phyloP scores from a whole-genome alignment of 768 basidiomycete species.

The Lactifluus piperatus region DNA sequence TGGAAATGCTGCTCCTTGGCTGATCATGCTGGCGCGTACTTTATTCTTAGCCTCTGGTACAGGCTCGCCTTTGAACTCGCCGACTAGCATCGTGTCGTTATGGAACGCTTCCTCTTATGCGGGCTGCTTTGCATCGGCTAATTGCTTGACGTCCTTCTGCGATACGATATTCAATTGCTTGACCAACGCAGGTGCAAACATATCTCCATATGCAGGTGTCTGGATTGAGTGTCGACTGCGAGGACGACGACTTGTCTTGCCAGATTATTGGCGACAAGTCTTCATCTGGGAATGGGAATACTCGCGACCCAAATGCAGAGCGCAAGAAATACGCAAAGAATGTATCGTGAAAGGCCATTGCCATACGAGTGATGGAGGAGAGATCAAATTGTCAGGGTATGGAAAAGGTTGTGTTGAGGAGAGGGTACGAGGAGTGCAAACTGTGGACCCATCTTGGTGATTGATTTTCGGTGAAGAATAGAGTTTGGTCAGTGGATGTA shows the following conservation, averaged over 20 bases:
- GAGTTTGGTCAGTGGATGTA: too few relatives aligned
- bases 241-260: conserved; percentile 8
- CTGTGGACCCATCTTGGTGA: too few relatives aligned
- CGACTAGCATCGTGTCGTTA: conserved; percentile 82
- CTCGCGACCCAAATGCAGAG: conserved; percentile 21
- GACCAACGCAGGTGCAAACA: conserved; percentile 77
- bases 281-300: conserved; percentile 20
- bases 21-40: conserved; percentile 73
- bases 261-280: conserved; percentile 15
- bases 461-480: too few relatives aligned
- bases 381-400: too few relatives aligned
- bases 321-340: conserved; percentile 27
- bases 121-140: conserved; percentile 94
- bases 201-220: conserved; percentile 93
- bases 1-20: conserved; percentile 75
- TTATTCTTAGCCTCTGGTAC: conserved; percentile 86
- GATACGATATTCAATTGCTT: conserved; percentile 91
- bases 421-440: too few relatives aligned
- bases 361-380: too few relatives aligned
- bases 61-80: too few relatives aligned
- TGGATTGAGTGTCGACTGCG: background rate
- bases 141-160: conserved; percentile 86
- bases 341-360: conserved; percentile 27
- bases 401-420: too few relatives aligned
- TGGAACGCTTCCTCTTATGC: conserved; percentile 99